Percentiles rank a stretch among this genome's conserved stretches.
These are phyloP conservation scores for Termitomyces sp. DNA, from an alignment of 768 basidiomycete species.

Conservation along the genomic window DNA sequence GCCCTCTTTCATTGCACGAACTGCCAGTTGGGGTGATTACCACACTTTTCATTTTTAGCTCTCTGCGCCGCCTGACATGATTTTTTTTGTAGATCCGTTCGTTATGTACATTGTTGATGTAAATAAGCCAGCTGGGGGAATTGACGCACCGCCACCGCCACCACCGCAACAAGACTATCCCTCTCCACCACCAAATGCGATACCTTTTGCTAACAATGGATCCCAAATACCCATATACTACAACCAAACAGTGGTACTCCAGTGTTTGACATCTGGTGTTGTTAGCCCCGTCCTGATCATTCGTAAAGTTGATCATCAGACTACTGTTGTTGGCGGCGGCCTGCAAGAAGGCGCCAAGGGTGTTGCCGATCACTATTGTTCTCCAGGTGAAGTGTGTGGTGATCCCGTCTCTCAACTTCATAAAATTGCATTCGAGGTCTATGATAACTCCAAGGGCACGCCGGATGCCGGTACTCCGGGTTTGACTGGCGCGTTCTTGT, in stretches of 20 bases:
- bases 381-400: conserved; percentile 82
- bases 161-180: conserved; percentile 88
- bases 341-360: conserved; percentile 83
- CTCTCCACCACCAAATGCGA: conserved; percentile 86
- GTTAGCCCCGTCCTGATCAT: conserved; percentile 92
- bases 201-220: conserved; percentile 77
- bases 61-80: conserved; percentile 4
- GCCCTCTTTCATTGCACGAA: conserved; percentile 85
- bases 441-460: conserved; percentile 60
- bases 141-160: conserved; percentile 73
- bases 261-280: conserved; percentile 90
- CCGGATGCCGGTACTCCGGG: conserved; percentile 79
- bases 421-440: conserved; percentile 93
- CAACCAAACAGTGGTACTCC: conserved; percentile 93
- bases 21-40: conserved; percentile 78
- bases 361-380: conserved; percentile 77
- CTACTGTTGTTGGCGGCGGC: conserved; percentile 87
- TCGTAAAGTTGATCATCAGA: conserved; percentile 88
- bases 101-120: conserved; percentile 98
- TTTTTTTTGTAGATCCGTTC: conserved; percentile 64
- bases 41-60: conserved; percentile 6
- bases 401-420: conserved; percentile 95
- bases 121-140: conserved; percentile 71
- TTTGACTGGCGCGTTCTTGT: conserved; percentile 74
- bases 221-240: conserved; percentile 91